Conservation (phyloP, 1,139 yeast genomes). For the Groenewaldozyma auringiensis region DNA sequence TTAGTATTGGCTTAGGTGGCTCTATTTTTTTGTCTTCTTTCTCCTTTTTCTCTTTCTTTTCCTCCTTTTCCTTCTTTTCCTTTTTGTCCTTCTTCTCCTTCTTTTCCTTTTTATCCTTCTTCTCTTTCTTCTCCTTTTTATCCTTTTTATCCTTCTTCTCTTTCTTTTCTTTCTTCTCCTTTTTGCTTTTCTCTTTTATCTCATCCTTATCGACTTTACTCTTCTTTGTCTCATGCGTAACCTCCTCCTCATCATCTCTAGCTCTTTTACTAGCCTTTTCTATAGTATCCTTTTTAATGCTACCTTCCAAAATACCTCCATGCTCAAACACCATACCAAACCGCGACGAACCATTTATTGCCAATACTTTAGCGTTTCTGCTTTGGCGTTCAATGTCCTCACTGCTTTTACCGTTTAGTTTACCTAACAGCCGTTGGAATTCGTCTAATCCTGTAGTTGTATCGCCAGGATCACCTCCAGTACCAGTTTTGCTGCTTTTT, state of each 20-base stretch:
- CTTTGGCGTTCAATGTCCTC: constrained; percentile 23
- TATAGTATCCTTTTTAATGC: constrained; percentile 40
- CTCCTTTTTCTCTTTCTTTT: constrained; percentile 17
- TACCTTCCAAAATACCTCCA: constrained; percentile 60
- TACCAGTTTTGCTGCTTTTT: constrained; percentile 46
- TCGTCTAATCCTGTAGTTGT: constrained; percentile 89
- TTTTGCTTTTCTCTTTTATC: constrained; percentile 23
- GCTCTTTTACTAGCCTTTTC: constrained; percentile 49
- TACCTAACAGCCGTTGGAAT: constrained; percentile 82
- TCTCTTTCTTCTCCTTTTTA: constrained; percentile 13
- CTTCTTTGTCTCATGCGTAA: constrained; percentile 17
- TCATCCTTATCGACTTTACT: constrained; percentile 27
- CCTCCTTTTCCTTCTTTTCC: constrained; percentile 29
- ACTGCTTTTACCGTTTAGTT: constrained; percentile 45
- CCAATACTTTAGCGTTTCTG: constrained; percentile 33
- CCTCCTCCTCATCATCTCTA: constrained; percentile 31
- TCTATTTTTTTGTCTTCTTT: constrained; percentile 32
- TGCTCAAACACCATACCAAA: constrained; percentile 83
- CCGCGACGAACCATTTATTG: constrained; percentile 64
- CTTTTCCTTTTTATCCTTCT: constrained; percentile 27
- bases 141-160: constrained; percentile 24
- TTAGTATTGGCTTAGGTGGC: constrained; percentile 34
- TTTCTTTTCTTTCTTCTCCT: constrained; percentile 23
- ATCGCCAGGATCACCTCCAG: constrained; percentile 53
- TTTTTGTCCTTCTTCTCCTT: constrained; percentile 27